Evolutionary conservation across 208 protist genomes (phyloP).

Genomic region (Borovskyia barvae): DNA sequence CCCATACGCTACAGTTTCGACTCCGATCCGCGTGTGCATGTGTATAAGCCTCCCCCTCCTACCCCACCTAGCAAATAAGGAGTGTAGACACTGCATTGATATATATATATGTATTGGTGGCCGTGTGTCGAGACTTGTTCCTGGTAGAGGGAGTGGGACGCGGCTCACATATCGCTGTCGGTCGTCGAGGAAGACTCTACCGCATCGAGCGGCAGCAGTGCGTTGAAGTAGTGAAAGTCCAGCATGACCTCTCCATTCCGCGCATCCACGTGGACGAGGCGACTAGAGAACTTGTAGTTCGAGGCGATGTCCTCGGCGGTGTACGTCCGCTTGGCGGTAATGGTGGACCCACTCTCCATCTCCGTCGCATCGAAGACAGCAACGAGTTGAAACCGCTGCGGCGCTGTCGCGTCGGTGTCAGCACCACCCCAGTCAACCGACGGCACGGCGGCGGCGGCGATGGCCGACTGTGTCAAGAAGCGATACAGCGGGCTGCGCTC

Average conservation of each 20-base stretch:
- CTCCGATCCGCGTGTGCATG: no score
- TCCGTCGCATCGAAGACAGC: conserved; percentile 80
- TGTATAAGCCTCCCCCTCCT: no score
- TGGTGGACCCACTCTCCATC: conserved; percentile 68
- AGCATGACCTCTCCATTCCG: conserved; percentile 54
- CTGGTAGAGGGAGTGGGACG: not conserved
- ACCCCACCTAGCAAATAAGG: no score
- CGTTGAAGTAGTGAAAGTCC: conserved; percentile 88
- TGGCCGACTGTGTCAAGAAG: conserved; percentile 44
- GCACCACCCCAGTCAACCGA: not conserved
- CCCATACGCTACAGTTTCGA: no score
- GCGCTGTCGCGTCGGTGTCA: not conserved
- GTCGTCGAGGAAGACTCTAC: conserved; percentile 60
- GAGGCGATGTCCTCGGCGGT: conserved; percentile 64
- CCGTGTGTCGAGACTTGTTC: conserved; percentile 4
- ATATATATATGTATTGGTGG: not conserved
- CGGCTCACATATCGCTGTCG: conserved; percentile 34
- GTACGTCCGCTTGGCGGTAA: conserved; percentile 77
- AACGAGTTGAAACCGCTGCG: conserved; percentile 66
- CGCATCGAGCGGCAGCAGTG: conserved; percentile 48
- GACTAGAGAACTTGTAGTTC: conserved; percentile 77
- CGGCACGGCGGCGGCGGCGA: conserved; percentile 21
- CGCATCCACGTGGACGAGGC: conserved; percentile 60
- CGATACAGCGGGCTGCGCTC: conserved; percentile 70
- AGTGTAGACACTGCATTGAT: not conserved